A percentile compares a stretch with the other conserved stretches of the same genome.
phyloP scores from a whole-genome alignment of 1,284 basidiomycete species.

The Crepidotus sp. region DNA sequence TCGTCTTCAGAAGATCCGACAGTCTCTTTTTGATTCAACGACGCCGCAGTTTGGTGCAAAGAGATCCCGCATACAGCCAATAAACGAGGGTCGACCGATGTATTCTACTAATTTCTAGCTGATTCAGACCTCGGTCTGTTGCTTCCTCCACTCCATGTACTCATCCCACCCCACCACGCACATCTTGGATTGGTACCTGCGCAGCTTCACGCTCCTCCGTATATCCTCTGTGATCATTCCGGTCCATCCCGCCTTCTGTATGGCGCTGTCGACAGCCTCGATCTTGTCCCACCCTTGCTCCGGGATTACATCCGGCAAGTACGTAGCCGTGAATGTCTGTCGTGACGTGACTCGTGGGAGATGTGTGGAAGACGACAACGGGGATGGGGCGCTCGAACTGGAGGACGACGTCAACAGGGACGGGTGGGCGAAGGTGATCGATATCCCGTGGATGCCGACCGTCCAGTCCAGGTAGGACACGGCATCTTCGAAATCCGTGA shows the following conservation, averaged over 20 bases:
- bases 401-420: slow-evolving; percentile 41
- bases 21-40: slow-evolving; percentile 4
- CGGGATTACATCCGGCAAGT: slow-evolving; percentile 88
- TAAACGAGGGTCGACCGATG: slow-evolving; percentile 1
- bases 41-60: neutral
- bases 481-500: slow-evolving; percentile 88
- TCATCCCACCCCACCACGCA: slow-evolving; percentile 69
- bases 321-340: slow-evolving; percentile 76
- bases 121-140: slow-evolving; percentile 7
- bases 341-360: slow-evolving; percentile 37
- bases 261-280: slow-evolving; percentile 85
- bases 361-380: slow-evolving; percentile 54
- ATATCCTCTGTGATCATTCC: slow-evolving; percentile 80
- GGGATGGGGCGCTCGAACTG: slow-evolving; percentile 56
- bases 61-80: neutral
- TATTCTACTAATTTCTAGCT: neutral
- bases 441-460: slow-evolving; percentile 86
- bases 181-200: slow-evolving; percentile 81
- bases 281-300: slow-evolving; percentile 92
- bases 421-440: slow-evolving; percentile 81
- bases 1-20: slow-evolving; percentile 37
- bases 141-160: slow-evolving; percentile 63
- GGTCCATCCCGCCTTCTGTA: slow-evolving; percentile 86
- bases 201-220: slow-evolving; percentile 66
- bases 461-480: slow-evolving; percentile 87